Conservation (phyloP, 495 filamentous ascomycete genomes). For the Penicillium coprophilum region DNA sequence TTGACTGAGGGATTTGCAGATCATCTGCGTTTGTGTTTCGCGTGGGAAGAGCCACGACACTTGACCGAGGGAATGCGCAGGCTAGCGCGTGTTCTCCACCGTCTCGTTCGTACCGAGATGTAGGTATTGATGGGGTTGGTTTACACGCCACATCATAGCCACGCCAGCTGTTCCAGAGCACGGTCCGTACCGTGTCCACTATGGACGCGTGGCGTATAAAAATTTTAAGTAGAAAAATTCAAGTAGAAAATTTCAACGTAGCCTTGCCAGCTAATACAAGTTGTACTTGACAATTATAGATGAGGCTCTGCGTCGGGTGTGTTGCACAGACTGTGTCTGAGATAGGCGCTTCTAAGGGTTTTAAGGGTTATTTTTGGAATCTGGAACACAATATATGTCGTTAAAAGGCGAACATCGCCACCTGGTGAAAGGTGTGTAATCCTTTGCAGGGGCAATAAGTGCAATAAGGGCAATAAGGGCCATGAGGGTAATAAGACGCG, state of each 20-base stretch:
- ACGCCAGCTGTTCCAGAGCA: neutral
- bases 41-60: constrained; percentile 69
- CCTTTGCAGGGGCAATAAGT: no score
- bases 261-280: constrained; percentile 2
- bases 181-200: constrained; percentile 16
- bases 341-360: neutral
- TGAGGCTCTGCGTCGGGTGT: constrained; percentile 1
- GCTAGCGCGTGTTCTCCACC: constrained; percentile 45
- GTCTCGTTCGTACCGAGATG: neutral
- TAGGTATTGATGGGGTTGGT: neutral
- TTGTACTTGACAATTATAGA: neutral
- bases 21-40: constrained; percentile 66
- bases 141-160: constrained; percentile 1
- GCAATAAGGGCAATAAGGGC: no score
- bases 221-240: neutral
- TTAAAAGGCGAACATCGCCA: neutral
- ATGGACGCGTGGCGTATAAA: neutral
- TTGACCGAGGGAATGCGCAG: constrained; percentile 68
- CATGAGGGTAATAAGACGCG: neutral
- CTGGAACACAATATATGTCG: no score
- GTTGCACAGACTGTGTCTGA: neutral
- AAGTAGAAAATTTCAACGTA: constrained; percentile 1
- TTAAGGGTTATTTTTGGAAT: constrained; percentile 1
- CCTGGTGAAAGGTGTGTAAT: neutral
- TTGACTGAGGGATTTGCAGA: constrained; percentile 47